A percentile compares a stretch with the other conserved stretches of the same genome.
These are phyloP conservation scores for Syzygium jambos DNA, from an alignment of 345 rosid species.

Conservation along the genomic window DNA sequence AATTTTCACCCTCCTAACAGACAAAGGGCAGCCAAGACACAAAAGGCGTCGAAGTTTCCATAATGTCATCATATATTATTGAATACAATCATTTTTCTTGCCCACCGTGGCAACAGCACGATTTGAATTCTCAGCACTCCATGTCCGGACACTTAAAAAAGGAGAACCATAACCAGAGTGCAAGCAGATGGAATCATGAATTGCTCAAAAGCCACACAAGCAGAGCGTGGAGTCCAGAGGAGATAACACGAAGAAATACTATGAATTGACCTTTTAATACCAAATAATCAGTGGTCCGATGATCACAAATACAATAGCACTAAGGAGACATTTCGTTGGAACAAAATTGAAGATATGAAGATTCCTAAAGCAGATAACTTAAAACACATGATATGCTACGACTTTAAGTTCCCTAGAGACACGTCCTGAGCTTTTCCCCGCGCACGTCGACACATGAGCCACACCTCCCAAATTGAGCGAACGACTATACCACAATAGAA, in stretches of 20 bases:
- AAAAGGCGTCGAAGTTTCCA: neutral
- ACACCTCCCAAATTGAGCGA: neutral
- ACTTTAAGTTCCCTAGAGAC: neutral
- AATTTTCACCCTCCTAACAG: neutral
- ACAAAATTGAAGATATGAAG: neutral
- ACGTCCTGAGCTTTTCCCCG: neutral
- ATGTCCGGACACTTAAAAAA: neutral
- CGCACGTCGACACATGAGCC: neutral
- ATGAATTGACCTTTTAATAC: neutral
- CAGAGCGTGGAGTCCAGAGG: neutral
- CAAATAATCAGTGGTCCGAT: neutral
- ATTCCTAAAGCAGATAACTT: neutral
- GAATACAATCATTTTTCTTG: neutral
- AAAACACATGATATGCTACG: neutral
- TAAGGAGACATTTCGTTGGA: neutral
- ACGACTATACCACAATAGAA: constrained; percentile 4
- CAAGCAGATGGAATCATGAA: neutral
- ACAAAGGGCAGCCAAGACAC: neutral
- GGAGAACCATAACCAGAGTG: neutral
- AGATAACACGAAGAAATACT: neutral
- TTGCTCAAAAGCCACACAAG: neutral
- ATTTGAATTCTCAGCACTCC: neutral
- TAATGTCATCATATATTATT: neutral
- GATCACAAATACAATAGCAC: neutral
- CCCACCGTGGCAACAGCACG: neutral